Conservation (phyloP, 106 monocot genomes). For the Posidonia australis region DNA sequence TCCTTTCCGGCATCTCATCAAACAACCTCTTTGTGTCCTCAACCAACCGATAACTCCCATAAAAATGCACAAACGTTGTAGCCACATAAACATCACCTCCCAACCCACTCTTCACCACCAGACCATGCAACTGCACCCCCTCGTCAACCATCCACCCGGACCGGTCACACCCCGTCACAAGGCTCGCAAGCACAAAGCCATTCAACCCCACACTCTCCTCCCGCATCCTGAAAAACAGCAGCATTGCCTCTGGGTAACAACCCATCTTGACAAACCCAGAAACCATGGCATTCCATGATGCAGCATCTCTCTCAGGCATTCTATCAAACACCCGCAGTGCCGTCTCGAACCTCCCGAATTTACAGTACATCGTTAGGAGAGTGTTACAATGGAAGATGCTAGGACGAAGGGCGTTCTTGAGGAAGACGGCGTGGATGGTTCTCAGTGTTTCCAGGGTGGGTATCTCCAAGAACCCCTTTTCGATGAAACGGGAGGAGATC, state of each 20-base stretch:
- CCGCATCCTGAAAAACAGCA: slow-evolving; percentile 37
- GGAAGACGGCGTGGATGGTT: slow-evolving; percentile 38
- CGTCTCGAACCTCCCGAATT: slow-evolving; percentile 8
- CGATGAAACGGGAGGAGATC: neutral
- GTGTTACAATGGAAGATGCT: slow-evolving; percentile 66
- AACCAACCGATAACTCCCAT: slow-evolving; percentile 37
- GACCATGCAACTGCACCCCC: slow-evolving; percentile 43
- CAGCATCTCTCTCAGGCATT: slow-evolving; percentile 43
- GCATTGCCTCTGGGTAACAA: slow-evolving; percentile 11
- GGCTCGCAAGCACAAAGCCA: slow-evolving; percentile 56
- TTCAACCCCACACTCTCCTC: slow-evolving; percentile 22
- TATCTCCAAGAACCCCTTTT: neutral
- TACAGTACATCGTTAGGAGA: slow-evolving; percentile 51
- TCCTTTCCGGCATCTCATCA: too few relatives aligned
- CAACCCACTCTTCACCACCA: slow-evolving; percentile 41
- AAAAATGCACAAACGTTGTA: slow-evolving; percentile 68
- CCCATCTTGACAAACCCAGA: slow-evolving; percentile 46
- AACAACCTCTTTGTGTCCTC: slow-evolving; percentile 35
- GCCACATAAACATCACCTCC: slow-evolving; percentile 55
- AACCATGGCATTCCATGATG: slow-evolving; percentile 71
- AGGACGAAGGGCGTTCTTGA: slow-evolving; percentile 22
- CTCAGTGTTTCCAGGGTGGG: neutral
- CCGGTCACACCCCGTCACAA: slow-evolving; percentile 39
- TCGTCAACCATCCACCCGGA: slow-evolving; percentile 4
- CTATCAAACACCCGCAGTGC: slow-evolving; percentile 63